Evolutionary conservation across 257 asterid species (phyloP).

Genomic region (Verbena officinalis): DNA sequence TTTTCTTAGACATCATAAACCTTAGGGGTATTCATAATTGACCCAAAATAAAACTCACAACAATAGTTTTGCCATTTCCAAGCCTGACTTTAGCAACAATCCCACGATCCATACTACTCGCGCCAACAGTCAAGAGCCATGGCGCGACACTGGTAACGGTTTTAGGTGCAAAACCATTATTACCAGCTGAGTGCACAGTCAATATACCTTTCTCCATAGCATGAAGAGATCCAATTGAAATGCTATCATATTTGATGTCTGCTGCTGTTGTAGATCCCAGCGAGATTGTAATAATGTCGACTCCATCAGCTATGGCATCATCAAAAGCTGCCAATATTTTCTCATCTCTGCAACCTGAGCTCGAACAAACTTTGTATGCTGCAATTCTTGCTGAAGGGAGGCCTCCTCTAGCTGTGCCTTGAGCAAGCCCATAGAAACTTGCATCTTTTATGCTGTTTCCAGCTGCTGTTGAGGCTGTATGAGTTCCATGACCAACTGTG

Average conservation of each 20-base stretch:
- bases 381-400: constrained; percentile 50
- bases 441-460: constrained; percentile 36
- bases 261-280: neutral
- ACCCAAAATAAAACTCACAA: too few species aligned
- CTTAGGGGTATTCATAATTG: too few species aligned
- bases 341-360: constrained; percentile 15
- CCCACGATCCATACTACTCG: constrained; percentile 42
- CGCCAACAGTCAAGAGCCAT: constrained; percentile 49
- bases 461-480: constrained; percentile 50
- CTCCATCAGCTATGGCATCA: constrained; percentile 44
- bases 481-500: constrained; percentile 45
- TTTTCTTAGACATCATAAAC: too few species aligned
- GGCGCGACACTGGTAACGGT: constrained; percentile 36
- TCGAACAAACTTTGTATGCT: constrained; percentile 34
- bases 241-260: neutral
- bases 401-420: constrained; percentile 48
- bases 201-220: constrained; percentile 38
- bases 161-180: constrained; percentile 7
- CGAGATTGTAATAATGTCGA: constrained; percentile 42
- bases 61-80: constrained; percentile 39
- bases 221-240: constrained; percentile 47
- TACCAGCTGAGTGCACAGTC: constrained; percentile 47
- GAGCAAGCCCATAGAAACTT: constrained; percentile 44
- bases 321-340: constrained; percentile 38
- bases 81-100: constrained; percentile 39